These are phyloP conservation scores for Nothophoma quercina DNA, from an alignment of 2,329 filamentous ascomycete species.

Conservation along the genomic window DNA sequence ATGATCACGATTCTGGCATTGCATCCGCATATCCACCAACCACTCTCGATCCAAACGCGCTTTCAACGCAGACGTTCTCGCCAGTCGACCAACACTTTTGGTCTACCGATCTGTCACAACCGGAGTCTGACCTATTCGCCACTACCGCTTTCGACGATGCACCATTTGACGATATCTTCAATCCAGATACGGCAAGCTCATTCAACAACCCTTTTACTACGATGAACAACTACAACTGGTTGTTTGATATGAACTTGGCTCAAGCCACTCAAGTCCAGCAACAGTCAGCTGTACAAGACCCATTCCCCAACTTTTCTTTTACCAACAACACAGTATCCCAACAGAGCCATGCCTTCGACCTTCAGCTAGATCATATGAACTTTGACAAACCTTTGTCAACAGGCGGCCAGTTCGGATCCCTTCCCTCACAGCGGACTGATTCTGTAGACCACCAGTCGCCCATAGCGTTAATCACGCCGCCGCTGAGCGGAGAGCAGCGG, in stretches of 20 bases:
- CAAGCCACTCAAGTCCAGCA: conserved; percentile 26
- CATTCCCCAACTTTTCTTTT: conserved; percentile 34
- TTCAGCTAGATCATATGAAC: conserved; percentile 36
- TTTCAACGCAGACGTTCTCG: conserved; percentile 33
- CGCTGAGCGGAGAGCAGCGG: conserved; percentile 23
- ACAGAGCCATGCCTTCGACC: conserved; percentile 30
- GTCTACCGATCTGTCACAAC: conserved; percentile 39
- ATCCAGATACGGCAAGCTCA: conserved; percentile 68
- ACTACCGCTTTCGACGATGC: conserved; percentile 40
- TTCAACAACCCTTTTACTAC: conserved; percentile 73
- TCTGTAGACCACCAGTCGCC: conserved; percentile 31
- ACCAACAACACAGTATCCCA: conserved; percentile 23
- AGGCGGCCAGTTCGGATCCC: conserved; percentile 30
- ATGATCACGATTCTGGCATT: conserved; percentile 41
- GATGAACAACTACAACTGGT: conserved; percentile 68
- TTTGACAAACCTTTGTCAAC: conserved; percentile 32
- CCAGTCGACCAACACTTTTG: conserved; percentile 43
- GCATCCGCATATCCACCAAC: conserved; percentile 28
- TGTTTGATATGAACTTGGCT: conserved; percentile 60
- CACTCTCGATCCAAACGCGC: conserved; percentile 26
- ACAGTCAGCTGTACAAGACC: conserved; percentile 14
- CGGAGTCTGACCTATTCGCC: conserved; percentile 35
- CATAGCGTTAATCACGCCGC: conserved; percentile 28
- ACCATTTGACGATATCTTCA: conserved; percentile 63
- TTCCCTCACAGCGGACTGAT: conserved; percentile 31